Base-by-base conservation (phyloP, 345 rosid species). In the Cardiospermum halicacabum region DNA sequence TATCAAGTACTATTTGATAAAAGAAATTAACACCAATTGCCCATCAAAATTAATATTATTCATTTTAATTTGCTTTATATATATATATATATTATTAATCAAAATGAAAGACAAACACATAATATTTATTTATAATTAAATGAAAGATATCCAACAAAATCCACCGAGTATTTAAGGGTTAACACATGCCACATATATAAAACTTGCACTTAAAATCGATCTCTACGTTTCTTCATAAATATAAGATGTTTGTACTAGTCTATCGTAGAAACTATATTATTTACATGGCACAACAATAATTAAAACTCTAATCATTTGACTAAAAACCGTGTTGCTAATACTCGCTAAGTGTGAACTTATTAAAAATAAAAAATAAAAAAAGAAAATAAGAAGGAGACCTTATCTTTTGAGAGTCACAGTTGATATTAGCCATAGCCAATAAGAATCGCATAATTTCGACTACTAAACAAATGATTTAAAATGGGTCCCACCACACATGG, bases 351-450 rank as follows among this genome's bases (percentile, higher is more conserved):
- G 19, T 42, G 19, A 13, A 15, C 49, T 16, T 43, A 43, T n/a
- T 30, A 8, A 3, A 56, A 0, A 34, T 34, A 5, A 34, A 34
- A 34, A 34, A 1, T 0, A 34, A 34, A 54, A 54, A 54, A 54
- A 13, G 18, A 28, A 30, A n/a, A 30, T 10, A 16, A n/a, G n/a
- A n/a, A 45, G 37, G 39, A 36, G 22, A 37, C 62, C 62, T 58
- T 37, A 58, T 58, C 62, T 22, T 21, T 1, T 30, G 22, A 36
- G 19, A 12, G 36, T 58, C 48, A 34, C 6, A 5, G 10, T 34
- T 34, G 9, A 58, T 16, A 37, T n/a, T 40, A 25, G 51, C 64
- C 64, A 59, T 40, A 25, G 51, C 64, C 64, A 59, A 59, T 40
- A 2, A 59, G 27, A 58, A 21, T 58, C 11, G 7, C 12, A 11